Evolutionary conservation across 179 eudicot genomes (phyloP).

Genomic region (Nepenthes alata): DNA sequence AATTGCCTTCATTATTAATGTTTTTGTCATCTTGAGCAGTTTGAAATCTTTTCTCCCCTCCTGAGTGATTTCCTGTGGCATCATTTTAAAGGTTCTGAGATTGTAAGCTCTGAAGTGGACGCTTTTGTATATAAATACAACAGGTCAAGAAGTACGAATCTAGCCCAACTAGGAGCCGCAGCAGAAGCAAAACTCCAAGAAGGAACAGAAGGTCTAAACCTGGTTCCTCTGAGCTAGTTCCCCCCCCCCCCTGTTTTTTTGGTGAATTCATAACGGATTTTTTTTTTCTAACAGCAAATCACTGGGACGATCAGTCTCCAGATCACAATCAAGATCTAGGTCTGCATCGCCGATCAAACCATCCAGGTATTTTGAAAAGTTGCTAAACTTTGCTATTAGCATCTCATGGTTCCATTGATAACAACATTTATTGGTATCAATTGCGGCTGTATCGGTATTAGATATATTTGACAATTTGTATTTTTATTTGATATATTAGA

Average conservation of each 20-base stretch:
- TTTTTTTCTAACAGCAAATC: conserved; percentile 48
- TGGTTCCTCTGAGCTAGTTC: conserved; percentile 1
- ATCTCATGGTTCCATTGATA: no score
- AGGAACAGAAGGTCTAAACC: conserved; percentile 48
- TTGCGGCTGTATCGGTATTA: no score
- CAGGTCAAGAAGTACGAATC: conserved; percentile 46
- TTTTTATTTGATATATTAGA: no score
- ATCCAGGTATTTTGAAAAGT: conserved; percentile 35
- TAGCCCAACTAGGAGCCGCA: conserved; percentile 59
- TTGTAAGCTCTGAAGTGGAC: neutral
- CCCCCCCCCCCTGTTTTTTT: neutral
- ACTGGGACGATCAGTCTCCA: conserved; percentile 51
- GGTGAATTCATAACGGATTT: neutral
- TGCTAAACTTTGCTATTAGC: neutral
- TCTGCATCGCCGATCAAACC: conserved; percentile 73
- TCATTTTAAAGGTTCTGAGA: neutral
- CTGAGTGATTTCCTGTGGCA: neutral
- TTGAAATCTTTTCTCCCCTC: neutral
- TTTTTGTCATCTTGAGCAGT: neutral
- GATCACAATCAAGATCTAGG: conserved; percentile 65
- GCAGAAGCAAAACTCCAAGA: conserved; percentile 64
- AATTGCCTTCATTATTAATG: no score
- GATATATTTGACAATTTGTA: neutral
- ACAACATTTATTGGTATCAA: no score
- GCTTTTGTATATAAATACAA: neutral